Percentiles rank a stretch among this genome's conserved stretches.
These are phyloP conservation scores for Plantago lanceolata DNA, from an alignment of 305 asterid species.

Conservation along the genomic window DNA sequence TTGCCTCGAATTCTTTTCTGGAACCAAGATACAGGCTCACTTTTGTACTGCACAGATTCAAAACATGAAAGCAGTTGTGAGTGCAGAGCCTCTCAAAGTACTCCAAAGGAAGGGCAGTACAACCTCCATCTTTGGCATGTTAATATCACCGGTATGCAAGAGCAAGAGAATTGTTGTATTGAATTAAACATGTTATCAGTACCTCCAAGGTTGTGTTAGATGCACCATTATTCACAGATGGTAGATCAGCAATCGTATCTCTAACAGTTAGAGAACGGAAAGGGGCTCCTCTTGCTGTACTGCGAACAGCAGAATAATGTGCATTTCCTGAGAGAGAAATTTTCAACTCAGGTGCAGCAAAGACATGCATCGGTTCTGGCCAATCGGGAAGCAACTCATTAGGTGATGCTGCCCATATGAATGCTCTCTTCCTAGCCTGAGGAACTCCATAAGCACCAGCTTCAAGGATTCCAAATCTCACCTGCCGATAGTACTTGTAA, in stretches of 20 bases:
- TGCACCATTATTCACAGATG: constrained; percentile 81
- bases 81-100: constrained; percentile 5
- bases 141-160: constrained; percentile 1
- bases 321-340: constrained; percentile 51
- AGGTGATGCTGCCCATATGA: constrained; percentile 98
- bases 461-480: constrained; percentile 92
- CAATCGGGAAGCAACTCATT: constrained; percentile 89
- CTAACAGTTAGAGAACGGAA: constrained; percentile 89
- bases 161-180: neutral
- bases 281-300: constrained; percentile 89
- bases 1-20: constrained; percentile 57
- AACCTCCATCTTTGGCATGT: neutral
- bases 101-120: neutral
- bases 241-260: constrained; percentile 96
- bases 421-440: constrained; percentile 94
- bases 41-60: constrained; percentile 42
- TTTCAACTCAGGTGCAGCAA: constrained; percentile 73
- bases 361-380: constrained; percentile 99
- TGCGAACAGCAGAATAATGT: constrained; percentile 74
- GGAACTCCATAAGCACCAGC: constrained; percentile 98
- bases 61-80: constrained; percentile 9
- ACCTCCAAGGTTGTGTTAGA: constrained; percentile 48
- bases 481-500: constrained; percentile 31
- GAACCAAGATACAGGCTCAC: constrained; percentile 60
- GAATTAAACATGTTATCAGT: constrained; percentile 11